Evolutionary conservation across 2,329 filamentous ascomycete species (phyloP).

Genomic region (Phyllosticta capitalensis): DNA sequence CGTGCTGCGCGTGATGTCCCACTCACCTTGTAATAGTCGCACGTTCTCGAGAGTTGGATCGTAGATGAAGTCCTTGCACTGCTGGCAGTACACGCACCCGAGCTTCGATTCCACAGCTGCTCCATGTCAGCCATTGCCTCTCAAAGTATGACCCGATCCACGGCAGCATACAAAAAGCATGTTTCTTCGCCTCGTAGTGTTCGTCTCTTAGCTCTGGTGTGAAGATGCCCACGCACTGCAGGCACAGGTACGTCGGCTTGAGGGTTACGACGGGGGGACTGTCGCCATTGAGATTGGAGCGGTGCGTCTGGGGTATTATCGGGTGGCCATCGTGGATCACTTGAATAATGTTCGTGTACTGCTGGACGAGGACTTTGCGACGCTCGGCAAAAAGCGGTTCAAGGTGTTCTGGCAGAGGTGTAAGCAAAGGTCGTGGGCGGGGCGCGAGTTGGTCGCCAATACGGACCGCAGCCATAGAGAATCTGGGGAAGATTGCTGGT

Average conservation of each 20-base stretch:
- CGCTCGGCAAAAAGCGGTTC: conserved; percentile 58
- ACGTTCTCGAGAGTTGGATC: conserved; percentile 72
- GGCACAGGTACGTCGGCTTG: conserved; percentile 49
- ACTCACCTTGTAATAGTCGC: conserved; percentile 57
- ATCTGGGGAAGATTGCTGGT: conserved; percentile 31
- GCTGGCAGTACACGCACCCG: conserved; percentile 68
- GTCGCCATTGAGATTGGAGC: conserved; percentile 37
- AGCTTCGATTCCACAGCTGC: conserved; percentile 68
- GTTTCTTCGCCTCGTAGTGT: conserved; percentile 60
- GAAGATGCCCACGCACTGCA: conserved; percentile 63
- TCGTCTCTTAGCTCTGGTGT: conserved; percentile 55
- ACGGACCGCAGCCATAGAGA: conserved; percentile 33
- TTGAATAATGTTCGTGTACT: conserved; percentile 63
- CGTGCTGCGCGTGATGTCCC: too few relatives aligned
- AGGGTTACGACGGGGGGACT: conserved; percentile 50
- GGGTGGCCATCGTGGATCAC: conserved; percentile 60
- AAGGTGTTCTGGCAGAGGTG: conserved; percentile 52
- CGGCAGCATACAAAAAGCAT: conserved; percentile 57
- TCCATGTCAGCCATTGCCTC: conserved; percentile 15
- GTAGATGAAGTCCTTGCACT: conserved; percentile 75
- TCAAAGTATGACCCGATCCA: not conserved
- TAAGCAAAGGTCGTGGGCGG: not conserved
- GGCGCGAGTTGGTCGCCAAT: not conserved
- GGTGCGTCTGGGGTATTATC: conserved; percentile 57
- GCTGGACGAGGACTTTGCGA: conserved; percentile 58